These are phyloP conservation scores for Pelargonium citronellum DNA, from an alignment of 441 rosid genomes.

Conservation along the genomic window DNA sequence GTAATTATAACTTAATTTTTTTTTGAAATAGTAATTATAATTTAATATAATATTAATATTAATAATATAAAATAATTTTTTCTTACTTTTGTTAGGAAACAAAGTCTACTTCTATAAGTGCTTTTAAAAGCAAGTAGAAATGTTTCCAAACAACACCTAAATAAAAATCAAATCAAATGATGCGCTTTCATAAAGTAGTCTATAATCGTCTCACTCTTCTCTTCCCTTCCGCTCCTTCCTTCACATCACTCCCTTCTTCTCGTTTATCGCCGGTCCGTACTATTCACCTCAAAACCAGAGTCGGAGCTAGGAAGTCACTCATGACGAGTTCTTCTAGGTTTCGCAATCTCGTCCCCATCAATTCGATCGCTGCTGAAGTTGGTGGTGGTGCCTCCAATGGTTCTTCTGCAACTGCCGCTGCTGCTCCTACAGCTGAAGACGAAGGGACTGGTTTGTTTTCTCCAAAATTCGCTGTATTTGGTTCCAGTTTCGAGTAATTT, in stretches of 20 bases:
- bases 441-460: slow-evolving; percentile 36
- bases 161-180: too few relatives aligned
- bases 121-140: too few relatives aligned
- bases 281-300: slow-evolving; percentile 18
- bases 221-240: slow-evolving; percentile 7
- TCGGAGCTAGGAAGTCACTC: slow-evolving; percentile 28
- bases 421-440: slow-evolving; percentile 30
- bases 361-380: slow-evolving; percentile 38
- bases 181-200: too few relatives aligned
- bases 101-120: too few relatives aligned
- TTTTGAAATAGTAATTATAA: too few relatives aligned
- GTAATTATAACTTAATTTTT: too few relatives aligned
- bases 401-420: slow-evolving; percentile 22
- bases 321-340: slow-evolving; percentile 38
- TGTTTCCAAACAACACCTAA: too few relatives aligned
- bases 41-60: too few relatives aligned
- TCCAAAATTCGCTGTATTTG: not conserved
- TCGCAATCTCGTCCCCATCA: slow-evolving; percentile 36
- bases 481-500: too few relatives aligned
- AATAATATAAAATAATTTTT: too few relatives aligned
- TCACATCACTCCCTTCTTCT: slow-evolving; percentile 21
- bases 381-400: slow-evolving; percentile 31
- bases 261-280: slow-evolving; percentile 24
- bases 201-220: too few relatives aligned
- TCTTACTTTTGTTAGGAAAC: too few relatives aligned